A percentile compares a stretch with the other conserved stretches of the same genome.
These are phyloP conservation scores for Brasenia schreberi DNA, from an alignment of 164 flowering plant species.

Conservation along the genomic window DNA sequence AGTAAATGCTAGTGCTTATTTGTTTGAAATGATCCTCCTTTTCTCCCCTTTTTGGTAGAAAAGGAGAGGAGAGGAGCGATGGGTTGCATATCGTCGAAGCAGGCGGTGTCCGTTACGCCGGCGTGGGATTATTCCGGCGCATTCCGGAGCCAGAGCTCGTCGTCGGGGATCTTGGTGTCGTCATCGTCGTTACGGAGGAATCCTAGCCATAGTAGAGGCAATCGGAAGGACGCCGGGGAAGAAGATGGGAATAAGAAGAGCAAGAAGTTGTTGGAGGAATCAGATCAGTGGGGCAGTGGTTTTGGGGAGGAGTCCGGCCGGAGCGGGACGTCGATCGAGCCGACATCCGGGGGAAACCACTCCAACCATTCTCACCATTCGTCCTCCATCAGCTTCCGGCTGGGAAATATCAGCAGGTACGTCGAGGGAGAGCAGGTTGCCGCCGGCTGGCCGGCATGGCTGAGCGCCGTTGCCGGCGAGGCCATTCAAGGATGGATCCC, in stretches of 20 bases:
- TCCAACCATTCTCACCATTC: slow-evolving; percentile 14
- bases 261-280: not conserved
- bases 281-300: not conserved
- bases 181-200: slow-evolving; percentile 9
- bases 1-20: too few species aligned
- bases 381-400: slow-evolving; percentile 21
- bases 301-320: slow-evolving; percentile 16
- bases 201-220: not conserved
- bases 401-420: slow-evolving; percentile 35
- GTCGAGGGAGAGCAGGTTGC: slow-evolving; percentile 60
- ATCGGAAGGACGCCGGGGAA: slow-evolving; percentile 2
- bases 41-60: not conserved
- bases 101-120: slow-evolving; percentile 30
- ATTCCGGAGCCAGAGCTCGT: slow-evolving; percentile 5
- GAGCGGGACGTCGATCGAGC: not conserved
- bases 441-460: slow-evolving; percentile 95
- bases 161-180: slow-evolving; percentile 11
- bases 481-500: slow-evolving; percentile 87
- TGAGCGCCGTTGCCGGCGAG: slow-evolving; percentile 57
- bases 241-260: slow-evolving; percentile 10
- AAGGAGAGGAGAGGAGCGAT: slow-evolving; percentile 8
- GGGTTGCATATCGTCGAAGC: slow-evolving; percentile 59
- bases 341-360: not conserved
- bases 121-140: slow-evolving; percentile 19
- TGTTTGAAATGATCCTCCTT: not conserved